Base-by-base conservation (phyloP, 306 rosid species). In the Corylus heterophylla region DNA sequence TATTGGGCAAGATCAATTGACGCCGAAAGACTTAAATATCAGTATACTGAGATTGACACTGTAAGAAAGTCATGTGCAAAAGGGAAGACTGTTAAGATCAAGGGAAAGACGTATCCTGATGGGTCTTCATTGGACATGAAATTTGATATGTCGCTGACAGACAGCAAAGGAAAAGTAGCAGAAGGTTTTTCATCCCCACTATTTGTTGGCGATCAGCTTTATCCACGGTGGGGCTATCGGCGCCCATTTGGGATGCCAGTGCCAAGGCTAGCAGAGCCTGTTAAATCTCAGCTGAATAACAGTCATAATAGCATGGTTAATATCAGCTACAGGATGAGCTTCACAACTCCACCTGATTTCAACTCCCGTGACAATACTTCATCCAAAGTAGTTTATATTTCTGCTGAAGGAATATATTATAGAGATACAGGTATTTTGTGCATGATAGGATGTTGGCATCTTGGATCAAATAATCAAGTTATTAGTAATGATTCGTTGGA, bases 331-430 rank as follows among this genome's bases (percentile, higher is more conserved):
- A 84, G 51, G 42, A 85, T 94, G 64, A 84, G 75, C 78, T 85
- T 94, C 74, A 78, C 47, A 0, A 55, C 86, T 77, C 79, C 86
- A 70, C 64, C 83, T 68, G 81, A 74, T 88, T 86, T 87, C 73
- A 88, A 76, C 52, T 77, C 88, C 59, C 80, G 54, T 54, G 78
- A 56, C 67, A 84, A 79, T 77, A 59, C 83, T 64, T 74, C 80
- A 27, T 61, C 79, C 4, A 79, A 59, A 35, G 75, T 78, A 84
- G 84, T 88, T 66, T 78, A 86, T 78, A 83, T 95, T 85, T 81
- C 80, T 79, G 90, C 97, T 35, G 98, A 95, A 89, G 98, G 98
- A 77, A 80, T 86, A 20, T 95, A 95, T 80, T 89, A 84, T 81
- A 87, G 76, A 78, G 84, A 78, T 58, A 78, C 83, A 48, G 97